Conservation (phyloP, 1,139 yeast genomes). For the Protomyces lactucae-debilis region DNA sequence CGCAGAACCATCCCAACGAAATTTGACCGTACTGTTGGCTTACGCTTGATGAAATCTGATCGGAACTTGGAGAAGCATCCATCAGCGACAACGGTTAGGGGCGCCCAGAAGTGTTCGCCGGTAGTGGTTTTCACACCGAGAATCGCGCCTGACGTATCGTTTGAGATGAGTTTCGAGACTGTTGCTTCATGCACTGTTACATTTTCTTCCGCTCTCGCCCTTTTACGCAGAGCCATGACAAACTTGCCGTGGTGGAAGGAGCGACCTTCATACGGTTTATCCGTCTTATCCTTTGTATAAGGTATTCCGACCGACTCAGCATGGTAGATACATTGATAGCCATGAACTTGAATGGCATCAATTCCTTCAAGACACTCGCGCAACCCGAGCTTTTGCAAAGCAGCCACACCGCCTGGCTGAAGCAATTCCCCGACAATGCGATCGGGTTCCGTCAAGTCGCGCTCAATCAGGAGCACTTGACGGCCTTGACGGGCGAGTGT, state of each 20-base stretch:
- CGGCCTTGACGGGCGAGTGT: constrained; percentile 88
- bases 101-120: constrained; percentile 47
- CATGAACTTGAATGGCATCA: constrained; percentile 70
- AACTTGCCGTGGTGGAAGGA: constrained; percentile 92
- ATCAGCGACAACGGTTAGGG: constrained; percentile 75
- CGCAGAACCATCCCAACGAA: constrained; percentile 77
- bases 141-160: constrained; percentile 50
- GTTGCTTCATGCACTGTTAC: constrained; percentile 78
- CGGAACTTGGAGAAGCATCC: constrained; percentile 94
- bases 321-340: constrained; percentile 71
- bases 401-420: constrained; percentile 92
- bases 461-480: constrained; percentile 57
- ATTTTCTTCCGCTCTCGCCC: constrained; percentile 31
- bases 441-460: constrained; percentile 90
- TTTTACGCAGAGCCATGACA: constrained; percentile 65
- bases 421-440: constrained; percentile 93
- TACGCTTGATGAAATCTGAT: constrained; percentile 59
- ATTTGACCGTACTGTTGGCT: constrained; percentile 64
- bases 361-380: constrained; percentile 68
- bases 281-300: constrained; percentile 51
- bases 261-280: constrained; percentile 45
- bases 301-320: constrained; percentile 56
- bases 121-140: constrained; percentile 54
- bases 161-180: constrained; percentile 59
- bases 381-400: constrained; percentile 77